Percentiles rank a stretch among this genome's conserved stretches.
Conservation (phyloP, 257 asterid genomes). For the Solanum neorickii region DNA sequence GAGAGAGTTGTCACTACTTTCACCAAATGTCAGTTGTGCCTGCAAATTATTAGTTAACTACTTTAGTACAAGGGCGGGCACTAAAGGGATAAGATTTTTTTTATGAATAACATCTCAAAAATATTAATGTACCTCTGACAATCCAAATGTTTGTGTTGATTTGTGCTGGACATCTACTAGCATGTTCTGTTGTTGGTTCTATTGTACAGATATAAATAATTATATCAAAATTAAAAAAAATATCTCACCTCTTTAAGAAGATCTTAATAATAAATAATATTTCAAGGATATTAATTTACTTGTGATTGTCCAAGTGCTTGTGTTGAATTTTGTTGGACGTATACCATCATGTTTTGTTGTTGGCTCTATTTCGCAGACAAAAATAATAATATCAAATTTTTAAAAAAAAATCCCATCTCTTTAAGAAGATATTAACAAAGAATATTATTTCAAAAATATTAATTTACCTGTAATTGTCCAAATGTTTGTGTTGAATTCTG, state of each 20-base stretch:
- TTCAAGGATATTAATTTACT: not conserved
- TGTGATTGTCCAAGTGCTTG: not conserved
- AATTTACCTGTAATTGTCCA: not conserved
- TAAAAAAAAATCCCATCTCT: not conserved
- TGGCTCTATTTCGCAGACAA: not conserved
- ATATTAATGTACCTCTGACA: not conserved
- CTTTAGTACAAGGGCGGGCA: not conserved
- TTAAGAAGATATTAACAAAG: not conserved
- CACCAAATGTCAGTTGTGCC: not conserved
- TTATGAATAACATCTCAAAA: not conserved
- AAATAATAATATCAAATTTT: not conserved
- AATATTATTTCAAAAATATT: not conserved
- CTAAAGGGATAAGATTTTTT: not conserved
- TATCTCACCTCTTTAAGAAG: too few relatives aligned
- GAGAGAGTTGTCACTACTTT: not conserved
- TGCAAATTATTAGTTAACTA: not conserved
- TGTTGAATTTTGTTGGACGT: not conserved
- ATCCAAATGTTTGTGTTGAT: not conserved
- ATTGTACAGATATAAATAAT: not conserved
- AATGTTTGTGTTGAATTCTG: not conserved
- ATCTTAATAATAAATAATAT: not conserved
- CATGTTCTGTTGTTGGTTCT: not conserved
- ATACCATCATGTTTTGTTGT: not conserved
- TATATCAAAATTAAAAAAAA: too few relatives aligned
- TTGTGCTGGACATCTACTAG: not conserved